Base-by-base conservation (phyloP, 805 yeast species). In the Jamesozyma hellenica region DNA sequence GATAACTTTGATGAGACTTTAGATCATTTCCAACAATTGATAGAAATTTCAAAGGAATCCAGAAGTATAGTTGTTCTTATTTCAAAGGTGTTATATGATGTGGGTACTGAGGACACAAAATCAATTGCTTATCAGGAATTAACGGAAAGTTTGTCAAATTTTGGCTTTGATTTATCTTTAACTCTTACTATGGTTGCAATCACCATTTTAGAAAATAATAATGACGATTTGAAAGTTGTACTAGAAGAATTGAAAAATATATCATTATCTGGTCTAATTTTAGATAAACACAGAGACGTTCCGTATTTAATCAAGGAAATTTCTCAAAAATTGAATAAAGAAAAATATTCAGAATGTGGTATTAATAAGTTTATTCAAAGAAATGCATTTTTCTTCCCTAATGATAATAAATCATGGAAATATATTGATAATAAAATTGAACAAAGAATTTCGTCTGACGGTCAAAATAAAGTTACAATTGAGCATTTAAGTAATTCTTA, bases 111-210 rank as follows among this genome's bases (percentile, higher is more conserved):
- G n/a, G 92, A 82, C 4, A 77, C 92, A 1, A 79, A 76, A 42
- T 81, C 77, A 46, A 88, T 87, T 1, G 95, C 96, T 0, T 53
- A 83, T 35, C 95, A 87, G 50, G 95, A 86, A 57, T 61, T 90
- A 33, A 80, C 82, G 49, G 68, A 71, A 18, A 75, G 70, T 49
- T 74, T 87, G 31, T 79, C 73, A 43, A 66, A 63, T 4, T 59
- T 72, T 41, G 95, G 94, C 0, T 67, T 82, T 1, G 75, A 87
- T 2, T 61, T 85, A 34, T 52, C 75, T 18, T 75, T 83, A 2
- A 79, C 84, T 0, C 60, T 88, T 42, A 74, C 86, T 1, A 65
- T 90, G 32, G 96, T 95, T 7, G 87, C 94, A 0, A 76, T 90
- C 17, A 69, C 84, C 0, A 68, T 92, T 2, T 65, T 78, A 9